Evolutionary conservation across 2,329 filamentous ascomycete genomes (phyloP).

Genomic region (Aspergillus sp.): DNA sequence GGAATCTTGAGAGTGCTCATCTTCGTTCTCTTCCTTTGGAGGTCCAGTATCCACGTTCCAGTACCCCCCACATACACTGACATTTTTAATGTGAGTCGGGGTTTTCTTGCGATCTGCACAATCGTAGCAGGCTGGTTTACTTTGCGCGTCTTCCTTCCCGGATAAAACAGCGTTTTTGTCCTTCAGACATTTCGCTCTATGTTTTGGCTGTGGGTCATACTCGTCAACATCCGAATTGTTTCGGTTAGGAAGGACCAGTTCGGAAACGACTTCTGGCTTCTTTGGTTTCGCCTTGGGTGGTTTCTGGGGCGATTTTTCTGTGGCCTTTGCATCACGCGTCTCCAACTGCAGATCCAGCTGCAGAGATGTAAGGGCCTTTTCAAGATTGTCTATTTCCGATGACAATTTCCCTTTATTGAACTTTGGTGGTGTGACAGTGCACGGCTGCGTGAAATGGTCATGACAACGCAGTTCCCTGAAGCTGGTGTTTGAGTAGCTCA

Average conservation of each 20-base stretch:
- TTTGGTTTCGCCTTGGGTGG: neutral
- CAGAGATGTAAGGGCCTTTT: constrained; percentile 21
- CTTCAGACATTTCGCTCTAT: neutral
- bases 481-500: constrained; percentile 27
- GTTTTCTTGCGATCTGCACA: neutral
- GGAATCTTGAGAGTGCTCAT: neutral
- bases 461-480: constrained; percentile 10
- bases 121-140: neutral
- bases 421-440: neutral
- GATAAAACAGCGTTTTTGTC: neutral
- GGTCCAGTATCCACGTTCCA: constrained; percentile 12
- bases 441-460: neutral
- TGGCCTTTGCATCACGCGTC: neutral
- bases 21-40: constrained; percentile 1
- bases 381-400: constrained; percentile 16
- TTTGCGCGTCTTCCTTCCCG: neutral
- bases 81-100: constrained; percentile 14
- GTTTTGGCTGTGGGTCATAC: neutral
- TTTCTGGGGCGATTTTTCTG: constrained; percentile 13
- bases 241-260: neutral
- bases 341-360: constrained; percentile 21
- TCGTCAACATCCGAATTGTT: neutral
- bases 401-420: neutral
- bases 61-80: constrained; percentile 13
- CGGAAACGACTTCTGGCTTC: neutral